Percentiles rank a stretch among this genome's conserved stretches.
These are phyloP conservation scores for Neocucurbitaria cava DNA, from an alignment of 2,329 filamentous ascomycete genomes.

Conservation along the genomic window DNA sequence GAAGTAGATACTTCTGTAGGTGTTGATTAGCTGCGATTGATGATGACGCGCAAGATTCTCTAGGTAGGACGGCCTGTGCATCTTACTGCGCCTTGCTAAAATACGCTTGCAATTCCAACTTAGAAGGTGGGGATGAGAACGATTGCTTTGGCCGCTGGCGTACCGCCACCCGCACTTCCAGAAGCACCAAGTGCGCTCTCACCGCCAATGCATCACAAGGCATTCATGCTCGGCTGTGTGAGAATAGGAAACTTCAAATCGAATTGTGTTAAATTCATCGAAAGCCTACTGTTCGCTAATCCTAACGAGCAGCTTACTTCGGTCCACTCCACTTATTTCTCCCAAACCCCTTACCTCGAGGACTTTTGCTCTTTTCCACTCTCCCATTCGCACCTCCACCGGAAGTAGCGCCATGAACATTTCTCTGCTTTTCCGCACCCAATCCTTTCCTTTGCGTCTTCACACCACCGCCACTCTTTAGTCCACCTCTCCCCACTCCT, in stretches of 20 bases:
- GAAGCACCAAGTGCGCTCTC: too few species aligned
- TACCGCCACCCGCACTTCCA: too few species aligned
- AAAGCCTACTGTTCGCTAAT: neutral
- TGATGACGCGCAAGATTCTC: too few species aligned
- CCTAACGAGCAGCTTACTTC: constrained; percentile 5
- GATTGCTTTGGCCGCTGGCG: too few species aligned
- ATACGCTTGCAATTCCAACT: too few species aligned
- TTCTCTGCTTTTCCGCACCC: constrained; percentile 46
- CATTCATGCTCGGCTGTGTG: too few species aligned
- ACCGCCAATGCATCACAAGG: too few species aligned
- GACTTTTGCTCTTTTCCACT: constrained; percentile 27
- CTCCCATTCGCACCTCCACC: constrained; percentile 15
- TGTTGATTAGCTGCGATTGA: too few species aligned
- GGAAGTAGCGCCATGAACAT: constrained; percentile 19
- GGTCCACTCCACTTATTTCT: constrained; percentile 16
- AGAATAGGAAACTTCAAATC: neutral
- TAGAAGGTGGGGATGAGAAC: too few species aligned
- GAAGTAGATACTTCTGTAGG: too few species aligned
- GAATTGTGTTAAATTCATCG: neutral
- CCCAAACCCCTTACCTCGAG: constrained; percentile 17
- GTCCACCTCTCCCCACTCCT: constrained; percentile 34
- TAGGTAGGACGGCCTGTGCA: too few species aligned
- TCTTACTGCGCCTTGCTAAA: too few species aligned
- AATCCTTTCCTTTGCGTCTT: constrained; percentile 44
- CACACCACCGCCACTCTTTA: constrained; percentile 26